Conservation (phyloP, 371 early-diverging fungal species). For the Mucor velutinosus region DNA sequence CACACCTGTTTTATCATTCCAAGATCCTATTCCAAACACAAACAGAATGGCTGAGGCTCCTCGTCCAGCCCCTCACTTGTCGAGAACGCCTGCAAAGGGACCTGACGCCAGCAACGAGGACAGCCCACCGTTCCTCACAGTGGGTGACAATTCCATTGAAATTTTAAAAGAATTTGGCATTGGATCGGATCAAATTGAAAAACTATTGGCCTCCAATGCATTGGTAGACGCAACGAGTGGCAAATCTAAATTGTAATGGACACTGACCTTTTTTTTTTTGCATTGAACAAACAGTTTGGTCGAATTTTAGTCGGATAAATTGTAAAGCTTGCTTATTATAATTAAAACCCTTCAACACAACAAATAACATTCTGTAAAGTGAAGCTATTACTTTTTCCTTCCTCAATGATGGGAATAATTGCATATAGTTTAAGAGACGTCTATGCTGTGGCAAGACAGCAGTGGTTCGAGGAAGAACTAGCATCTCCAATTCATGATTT, state of each 20-base stretch:
- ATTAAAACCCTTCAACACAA: no score
- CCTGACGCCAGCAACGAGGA: constrained; percentile 6
- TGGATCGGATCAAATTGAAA: constrained; percentile 10
- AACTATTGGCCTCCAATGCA: constrained; percentile 14
- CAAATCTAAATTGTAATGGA: constrained; percentile 5
- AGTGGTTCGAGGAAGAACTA: no score
- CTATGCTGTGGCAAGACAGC: no score
- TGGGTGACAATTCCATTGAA: constrained; percentile 58
- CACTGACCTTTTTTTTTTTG: no score
- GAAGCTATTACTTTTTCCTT: no score
- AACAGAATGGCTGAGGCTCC: constrained; percentile 48
- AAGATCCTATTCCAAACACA: constrained; percentile 39
- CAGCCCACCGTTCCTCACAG: constrained; percentile 40
- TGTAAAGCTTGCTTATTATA: no score
- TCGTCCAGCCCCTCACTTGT: constrained; percentile 62
- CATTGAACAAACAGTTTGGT: no score
- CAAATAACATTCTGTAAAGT: no score
- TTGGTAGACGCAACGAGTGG: constrained; percentile 14
- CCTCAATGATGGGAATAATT: no score
- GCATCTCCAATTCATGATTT: no score
- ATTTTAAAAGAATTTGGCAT: constrained; percentile 62
- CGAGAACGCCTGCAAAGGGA: constrained; percentile 58
- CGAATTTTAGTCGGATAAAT: no score
- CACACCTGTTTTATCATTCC: constrained; percentile 65
- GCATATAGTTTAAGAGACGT: no score